A percentile compares a stretch with the other conserved stretches of the same genome.
Conservation (phyloP, 2,329 filamentous ascomycete species). For the Beauveria medogensis region DNA sequence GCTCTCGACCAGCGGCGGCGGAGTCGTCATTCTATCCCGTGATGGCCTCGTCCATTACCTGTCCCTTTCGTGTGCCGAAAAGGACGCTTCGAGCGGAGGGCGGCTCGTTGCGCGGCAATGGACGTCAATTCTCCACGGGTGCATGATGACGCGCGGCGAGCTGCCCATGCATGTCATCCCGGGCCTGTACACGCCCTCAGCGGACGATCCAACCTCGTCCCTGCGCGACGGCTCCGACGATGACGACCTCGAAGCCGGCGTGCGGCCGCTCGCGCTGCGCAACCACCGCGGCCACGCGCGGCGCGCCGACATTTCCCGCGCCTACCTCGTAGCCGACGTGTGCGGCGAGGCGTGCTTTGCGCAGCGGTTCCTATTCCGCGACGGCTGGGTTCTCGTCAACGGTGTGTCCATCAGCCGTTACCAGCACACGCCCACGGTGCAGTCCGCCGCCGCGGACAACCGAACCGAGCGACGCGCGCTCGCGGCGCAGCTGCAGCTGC, state of each 20-base stretch:
- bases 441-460: neutral
- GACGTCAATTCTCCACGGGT: conserved; percentile 34
- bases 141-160: conserved; percentile 26
- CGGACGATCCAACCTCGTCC: conserved; percentile 21
- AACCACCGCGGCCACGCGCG: conserved; percentile 22
- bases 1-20: conserved; percentile 35
- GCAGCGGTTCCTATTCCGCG: conserved; percentile 36
- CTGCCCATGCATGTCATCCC: conserved; percentile 34
- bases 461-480: neutral
- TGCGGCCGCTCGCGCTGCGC: conserved; percentile 33
- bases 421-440: conserved; percentile 25
- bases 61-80: conserved; percentile 29
- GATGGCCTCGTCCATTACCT: conserved; percentile 26
- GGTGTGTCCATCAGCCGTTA: conserved; percentile 38
- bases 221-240: conserved; percentile 6
- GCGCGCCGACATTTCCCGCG: conserved; percentile 31
- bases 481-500: neutral
- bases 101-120: conserved; percentile 24
- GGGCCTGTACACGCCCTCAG: conserved; percentile 32
- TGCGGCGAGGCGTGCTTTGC: conserved; percentile 40
- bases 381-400: conserved; percentile 40
- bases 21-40: conserved; percentile 34
- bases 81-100: conserved; percentile 14
- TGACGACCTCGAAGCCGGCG: conserved; percentile 31
- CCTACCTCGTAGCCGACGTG: conserved; percentile 32